phyloP scores from a whole-genome alignment of 306 rosid species.

The Carpinus viminea region DNA sequence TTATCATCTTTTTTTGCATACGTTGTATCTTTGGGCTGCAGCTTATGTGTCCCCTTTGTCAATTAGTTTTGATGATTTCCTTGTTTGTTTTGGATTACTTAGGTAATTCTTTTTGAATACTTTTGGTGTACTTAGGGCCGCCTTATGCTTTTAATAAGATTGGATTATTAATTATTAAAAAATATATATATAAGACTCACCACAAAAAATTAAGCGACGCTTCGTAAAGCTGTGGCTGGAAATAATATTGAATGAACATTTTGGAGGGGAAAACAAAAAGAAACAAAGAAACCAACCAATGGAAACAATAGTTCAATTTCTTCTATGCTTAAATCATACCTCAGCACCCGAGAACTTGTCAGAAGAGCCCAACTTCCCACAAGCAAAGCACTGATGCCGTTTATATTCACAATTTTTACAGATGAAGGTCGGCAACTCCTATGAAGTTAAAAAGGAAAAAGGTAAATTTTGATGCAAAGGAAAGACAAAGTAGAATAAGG shows the following conservation, averaged over 20 bases:
- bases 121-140: no score
- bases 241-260: not conserved
- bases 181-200: not conserved
- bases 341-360: conserved; percentile 70
- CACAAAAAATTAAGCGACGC: not conserved
- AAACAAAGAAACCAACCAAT: conserved; percentile 12
- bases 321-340: conserved; percentile 49
- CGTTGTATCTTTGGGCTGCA: no score
- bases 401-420: conserved; percentile 76
- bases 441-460: conserved; percentile 34
- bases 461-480: not conserved
- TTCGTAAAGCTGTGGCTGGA: not conserved
- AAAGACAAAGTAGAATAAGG: conserved; percentile 9
- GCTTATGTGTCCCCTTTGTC: no score
- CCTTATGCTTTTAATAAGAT: no score
- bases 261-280: not conserved
- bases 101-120: no score
- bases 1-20: no score
- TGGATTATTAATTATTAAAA: no score
- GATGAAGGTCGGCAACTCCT: conserved; percentile 65
- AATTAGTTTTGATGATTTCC: no score
- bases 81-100: no score
- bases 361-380: conserved; percentile 83
- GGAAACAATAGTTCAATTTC: conserved; percentile 11
- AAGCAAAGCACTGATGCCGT: conserved; percentile 86